Base-by-base conservation (phyloP, 208 protist species). In the Trypanosoma congolense region DNA sequence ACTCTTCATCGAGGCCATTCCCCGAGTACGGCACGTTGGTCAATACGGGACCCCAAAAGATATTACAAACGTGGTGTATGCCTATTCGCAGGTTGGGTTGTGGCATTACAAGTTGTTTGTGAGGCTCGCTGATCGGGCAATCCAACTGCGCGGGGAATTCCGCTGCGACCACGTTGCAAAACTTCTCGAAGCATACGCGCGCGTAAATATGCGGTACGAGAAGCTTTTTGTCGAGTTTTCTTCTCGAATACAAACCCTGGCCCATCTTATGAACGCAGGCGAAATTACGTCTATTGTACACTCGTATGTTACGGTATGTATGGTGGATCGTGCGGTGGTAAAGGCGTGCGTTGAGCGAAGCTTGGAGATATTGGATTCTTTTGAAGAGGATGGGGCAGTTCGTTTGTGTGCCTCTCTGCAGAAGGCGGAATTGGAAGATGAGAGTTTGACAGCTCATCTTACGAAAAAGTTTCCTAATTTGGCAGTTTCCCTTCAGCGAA, bases 91-190 rank as follows among this genome's bases (percentile, higher is more conserved):
- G 3, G 77, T 87, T 35, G 76, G 74, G 14, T 30, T 95, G 38
- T 95, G 87, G 87, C 87, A 95, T 47, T 91, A 95, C 65, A 84
- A 85, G 40, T 73, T 95, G 8, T 95, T 95, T 55, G 63, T 74
- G 22, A 60, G 69, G 19, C 73, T 95, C 12, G 87, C 82, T 6
- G 87, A 95, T 31, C 75, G 83, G 9, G 83, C 83, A 4, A 66
- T 92, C 19, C 70, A 83, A 53, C 47, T 90, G 3, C 70, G 79
- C 2, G 70, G 63, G 12, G 81, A 93, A 31, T 81, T 89, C 53
- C 69, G 61, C 2, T 54, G 61, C 3, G 14, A 65, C 18, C 67
- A 75, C 25, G 29, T 89, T 29, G 57, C 77, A 42, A 48, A 53
- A 4, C 52, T 95, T 3, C 64, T 90, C 2, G 53, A 69, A 24